These are phyloP conservation scores for Kuraishia floccosa DNA, from an alignment of 805 yeast genomes.

Conservation along the genomic window DNA sequence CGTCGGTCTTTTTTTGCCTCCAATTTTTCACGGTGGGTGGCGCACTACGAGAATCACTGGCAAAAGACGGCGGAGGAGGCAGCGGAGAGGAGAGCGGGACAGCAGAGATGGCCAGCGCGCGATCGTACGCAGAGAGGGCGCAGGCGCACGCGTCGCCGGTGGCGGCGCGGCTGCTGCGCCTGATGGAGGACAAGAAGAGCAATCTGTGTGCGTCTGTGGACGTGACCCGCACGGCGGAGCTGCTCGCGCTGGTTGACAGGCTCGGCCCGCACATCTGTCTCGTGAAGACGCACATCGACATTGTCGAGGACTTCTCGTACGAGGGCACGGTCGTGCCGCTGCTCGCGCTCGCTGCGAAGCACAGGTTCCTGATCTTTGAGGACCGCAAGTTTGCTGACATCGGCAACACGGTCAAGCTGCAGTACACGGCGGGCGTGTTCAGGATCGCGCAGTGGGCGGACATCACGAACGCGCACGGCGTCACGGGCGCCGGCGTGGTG, in stretches of 20 bases:
- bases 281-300: constrained; percentile 91
- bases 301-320: constrained; percentile 77
- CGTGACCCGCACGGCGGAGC: constrained; percentile 69
- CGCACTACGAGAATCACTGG: too few species aligned
- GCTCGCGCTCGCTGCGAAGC: constrained; percentile 60
- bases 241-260: constrained; percentile 58
- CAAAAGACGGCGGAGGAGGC: too few species aligned
- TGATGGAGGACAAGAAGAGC: constrained; percentile 74
- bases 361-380: constrained; percentile 86
- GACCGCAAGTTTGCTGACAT: constrained; percentile 98
- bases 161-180: constrained; percentile 58
- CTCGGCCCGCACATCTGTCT: constrained; percentile 89
- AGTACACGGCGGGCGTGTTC: constrained; percentile 83
- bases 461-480: constrained; percentile 95
- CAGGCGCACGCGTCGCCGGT: constrained; percentile 62
- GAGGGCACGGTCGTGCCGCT: constrained; percentile 74
- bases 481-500: constrained; percentile 91
- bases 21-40: too few species aligned
- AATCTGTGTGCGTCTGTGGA: constrained; percentile 94
- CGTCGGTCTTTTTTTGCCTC: neutral
- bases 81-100: constrained; percentile 1
- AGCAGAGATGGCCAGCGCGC: neutral
- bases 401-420: constrained; percentile 93
- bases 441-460: constrained; percentile 92
- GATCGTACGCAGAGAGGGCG: constrained; percentile 61